Conservation (phyloP, 1,284 basidiomycete species). For the Moesziomyces sp. region DNA sequence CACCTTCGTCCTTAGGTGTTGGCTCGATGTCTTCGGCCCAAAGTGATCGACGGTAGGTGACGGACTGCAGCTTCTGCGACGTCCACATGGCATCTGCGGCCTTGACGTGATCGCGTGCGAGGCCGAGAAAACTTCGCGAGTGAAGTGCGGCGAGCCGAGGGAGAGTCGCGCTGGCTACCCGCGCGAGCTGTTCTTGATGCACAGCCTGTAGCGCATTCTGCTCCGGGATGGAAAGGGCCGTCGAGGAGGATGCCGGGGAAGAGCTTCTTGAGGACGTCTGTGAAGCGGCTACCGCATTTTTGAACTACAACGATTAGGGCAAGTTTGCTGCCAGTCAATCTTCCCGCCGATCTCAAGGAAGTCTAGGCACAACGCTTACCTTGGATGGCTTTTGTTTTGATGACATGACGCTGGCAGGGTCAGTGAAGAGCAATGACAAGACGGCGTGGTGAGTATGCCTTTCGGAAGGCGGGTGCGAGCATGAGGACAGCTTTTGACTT, state of each 20-base stretch:
- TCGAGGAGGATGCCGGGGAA: slow-evolving; percentile 5
- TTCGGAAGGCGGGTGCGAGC: not conserved
- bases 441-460: not conserved
- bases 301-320: slow-evolving; percentile 10
- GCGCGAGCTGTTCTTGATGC: slow-evolving; percentile 38
- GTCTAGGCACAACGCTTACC: slow-evolving; percentile 3
- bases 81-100: slow-evolving; percentile 18
- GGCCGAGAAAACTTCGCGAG: slow-evolving; percentile 25
- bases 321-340: not conserved
- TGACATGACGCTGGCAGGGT: slow-evolving; percentile 3
- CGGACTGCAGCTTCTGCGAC: slow-evolving; percentile 8
- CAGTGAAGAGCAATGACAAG: not conserved
- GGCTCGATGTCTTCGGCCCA: slow-evolving; percentile 37
- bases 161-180: slow-evolving; percentile 14
- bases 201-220: slow-evolving; percentile 26
- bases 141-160: slow-evolving; percentile 31
- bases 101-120: slow-evolving; percentile 10
- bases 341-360: not conserved
- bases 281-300: slow-evolving; percentile 24
- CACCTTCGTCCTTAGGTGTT: not conserved
- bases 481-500: slow-evolving; percentile 1
- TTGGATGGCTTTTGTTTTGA: slow-evolving; percentile 20
- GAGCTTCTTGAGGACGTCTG: slow-evolving; percentile 4
- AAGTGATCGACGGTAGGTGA: slow-evolving; percentile 9
- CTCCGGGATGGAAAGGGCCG: slow-evolving; percentile 3